Base-by-base conservation (phyloP, 176 grass and related monocot genomes). In the Melocanna baccifera region DNA sequence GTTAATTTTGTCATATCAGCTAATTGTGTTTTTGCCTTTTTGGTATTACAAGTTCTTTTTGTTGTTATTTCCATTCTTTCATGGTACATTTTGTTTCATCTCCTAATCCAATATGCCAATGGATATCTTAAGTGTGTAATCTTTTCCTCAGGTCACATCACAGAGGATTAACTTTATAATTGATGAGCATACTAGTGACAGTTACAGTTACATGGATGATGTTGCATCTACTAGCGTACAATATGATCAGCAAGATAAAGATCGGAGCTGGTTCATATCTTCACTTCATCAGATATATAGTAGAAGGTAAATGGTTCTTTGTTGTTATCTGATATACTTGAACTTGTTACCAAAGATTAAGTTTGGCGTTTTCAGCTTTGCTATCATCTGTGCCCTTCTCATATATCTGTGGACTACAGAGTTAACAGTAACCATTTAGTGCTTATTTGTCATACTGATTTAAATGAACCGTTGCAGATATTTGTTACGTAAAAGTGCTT, bases 91-190 rank as follows among this genome's bases (percentile, higher is more conserved):
- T 25, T 47, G 9, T 30, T 86, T 59, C 58, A 67, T 83, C 48
- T 78, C 73, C 28, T 66, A 85, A 48, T 88, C n/a, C 20, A 51
- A 37, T 73, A 78, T 74, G 78, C 32, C 63, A 83, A 79, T 47
- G 25, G 12, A 62, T 79, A 68, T 86, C 72, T 68, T 64, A 66
- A 68, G n/a, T 83, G 16, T 82, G 34, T 57, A 46, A 88, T 81
- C 19, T 83, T 91, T 73, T 85, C 80, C 67, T 77, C 83, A 98
- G 96, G 89, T 98, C 75, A 98, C 96, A 56, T 91, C 93, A 83
- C 92, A 98, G 91, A 90, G 91, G 88, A 95, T 98, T 89, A 98
- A 94, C 71, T 98, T 98, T 85, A 92, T 98, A 68, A 71, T 94
- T 79, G 89, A 98, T 89, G 93, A 94, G 43, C 70, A 88, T 90